These are phyloP conservation scores for Bassia scoparia DNA, from an alignment of 148 eudicot species.

Conservation along the genomic window DNA sequence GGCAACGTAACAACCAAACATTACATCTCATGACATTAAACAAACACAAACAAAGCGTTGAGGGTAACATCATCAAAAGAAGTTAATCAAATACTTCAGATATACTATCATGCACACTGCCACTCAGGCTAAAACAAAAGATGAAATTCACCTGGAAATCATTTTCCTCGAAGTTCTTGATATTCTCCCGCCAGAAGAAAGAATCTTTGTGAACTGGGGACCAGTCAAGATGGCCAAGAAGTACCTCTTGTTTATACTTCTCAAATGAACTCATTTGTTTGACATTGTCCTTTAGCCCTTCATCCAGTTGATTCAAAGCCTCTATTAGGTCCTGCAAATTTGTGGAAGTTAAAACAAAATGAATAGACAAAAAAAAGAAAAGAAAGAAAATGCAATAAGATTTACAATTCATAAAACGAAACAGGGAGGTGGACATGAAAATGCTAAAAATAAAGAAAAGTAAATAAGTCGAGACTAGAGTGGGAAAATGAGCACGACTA, in stretches of 20 bases:
- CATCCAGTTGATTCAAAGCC: constrained; percentile 80
- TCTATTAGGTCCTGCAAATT: constrained; percentile 71
- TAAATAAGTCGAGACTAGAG: too few relatives aligned
- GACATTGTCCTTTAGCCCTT: constrained; percentile 70
- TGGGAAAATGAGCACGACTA: too few relatives aligned
- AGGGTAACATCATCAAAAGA: not conserved
- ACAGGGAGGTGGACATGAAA: not conserved
- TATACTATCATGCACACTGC: not conserved
- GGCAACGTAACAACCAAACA: not conserved
- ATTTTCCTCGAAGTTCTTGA: constrained; percentile 76
- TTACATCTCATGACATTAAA: not conserved
- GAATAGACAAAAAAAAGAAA: not conserved
- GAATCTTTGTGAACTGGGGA: constrained; percentile 96
- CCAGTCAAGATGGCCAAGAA: constrained; percentile 96
- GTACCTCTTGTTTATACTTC: constrained; percentile 96
- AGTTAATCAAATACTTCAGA: not conserved
- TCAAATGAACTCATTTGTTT: constrained; percentile 88
- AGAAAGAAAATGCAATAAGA: too few relatives aligned
- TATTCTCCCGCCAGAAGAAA: constrained; percentile 87
- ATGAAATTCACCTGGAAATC: constrained; percentile 73
- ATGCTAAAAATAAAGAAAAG: too few relatives aligned
- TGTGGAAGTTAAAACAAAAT: not conserved
- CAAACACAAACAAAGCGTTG: not conserved
- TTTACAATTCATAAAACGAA: not conserved
- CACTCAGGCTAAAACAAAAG: not conserved